A percentile compares a stretch with the other conserved stretches of the same genome.
Conservation (phyloP, 306 rosid species). For the Vigna reflexopilosa region DNA sequence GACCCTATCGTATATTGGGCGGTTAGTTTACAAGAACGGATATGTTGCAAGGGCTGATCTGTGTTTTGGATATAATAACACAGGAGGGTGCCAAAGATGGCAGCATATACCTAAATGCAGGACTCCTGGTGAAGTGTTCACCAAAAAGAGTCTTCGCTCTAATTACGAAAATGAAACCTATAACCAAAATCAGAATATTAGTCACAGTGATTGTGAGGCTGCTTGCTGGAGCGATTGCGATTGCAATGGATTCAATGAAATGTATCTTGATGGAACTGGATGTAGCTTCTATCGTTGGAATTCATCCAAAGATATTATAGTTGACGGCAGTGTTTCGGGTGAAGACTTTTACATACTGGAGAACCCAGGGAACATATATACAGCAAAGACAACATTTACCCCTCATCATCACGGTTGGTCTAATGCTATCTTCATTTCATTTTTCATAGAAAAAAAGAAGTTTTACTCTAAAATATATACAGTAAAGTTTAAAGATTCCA, state of each 20-base stretch:
- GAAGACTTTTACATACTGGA: too few species aligned
- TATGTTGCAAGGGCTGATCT: neutral
- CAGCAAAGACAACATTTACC: too few species aligned
- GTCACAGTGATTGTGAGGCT: neutral
- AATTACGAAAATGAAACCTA: neutral
- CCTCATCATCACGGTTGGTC: neutral
- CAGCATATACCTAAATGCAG: neutral
- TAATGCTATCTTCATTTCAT: neutral
- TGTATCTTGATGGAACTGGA: neutral
- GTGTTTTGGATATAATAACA: neutral
- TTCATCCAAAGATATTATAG: too few species aligned
- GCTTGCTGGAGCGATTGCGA: neutral
- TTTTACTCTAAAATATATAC: too few species aligned
- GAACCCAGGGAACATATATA: too few species aligned
- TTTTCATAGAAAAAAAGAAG: neutral
- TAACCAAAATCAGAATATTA: fast-evolving
- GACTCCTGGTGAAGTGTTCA: neutral
- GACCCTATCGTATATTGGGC: too few species aligned
- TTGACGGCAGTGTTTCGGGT: too few species aligned
- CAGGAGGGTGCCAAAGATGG: neutral
- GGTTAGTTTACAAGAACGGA: too few species aligned
- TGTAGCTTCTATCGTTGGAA: too few species aligned
- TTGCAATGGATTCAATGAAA: neutral
- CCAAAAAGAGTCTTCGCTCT: neutral
- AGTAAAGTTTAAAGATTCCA: too few species aligned